phyloP scores from a whole-genome alignment of 2,329 filamentous ascomycete species.

The Dendryphion nanum region DNA sequence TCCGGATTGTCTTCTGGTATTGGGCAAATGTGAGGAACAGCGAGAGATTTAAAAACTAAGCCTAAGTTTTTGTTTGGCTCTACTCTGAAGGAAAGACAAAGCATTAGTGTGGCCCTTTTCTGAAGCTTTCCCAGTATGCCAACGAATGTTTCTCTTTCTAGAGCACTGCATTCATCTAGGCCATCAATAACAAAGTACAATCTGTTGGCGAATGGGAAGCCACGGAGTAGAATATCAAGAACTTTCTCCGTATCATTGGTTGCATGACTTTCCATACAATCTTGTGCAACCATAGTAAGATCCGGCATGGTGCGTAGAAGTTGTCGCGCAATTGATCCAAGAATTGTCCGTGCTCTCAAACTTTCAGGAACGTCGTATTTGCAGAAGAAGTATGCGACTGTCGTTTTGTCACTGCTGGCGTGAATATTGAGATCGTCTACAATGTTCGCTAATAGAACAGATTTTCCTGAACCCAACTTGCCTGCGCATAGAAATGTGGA shows the following conservation, averaged over 20 bases:
- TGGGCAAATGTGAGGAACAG: conserved; percentile 4
- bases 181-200: conserved; percentile 37
- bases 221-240: conserved; percentile 16
- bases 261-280: too few relatives aligned
- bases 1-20: conserved; percentile 22
- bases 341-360: conserved; percentile 19
- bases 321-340: conserved; percentile 35
- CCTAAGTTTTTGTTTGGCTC: conserved; percentile 15
- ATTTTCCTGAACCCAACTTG: conserved; percentile 48
- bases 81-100: conserved; percentile 24
- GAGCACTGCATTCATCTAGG: conserved; percentile 30
- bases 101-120: conserved; percentile 10
- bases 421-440: conserved; percentile 27
- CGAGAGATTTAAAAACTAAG: conserved; percentile 3
- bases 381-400: conserved; percentile 29
- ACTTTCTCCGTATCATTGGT: conserved; percentile 10
- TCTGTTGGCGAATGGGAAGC: conserved; percentile 12
- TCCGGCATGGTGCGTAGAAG: conserved; percentile 29
- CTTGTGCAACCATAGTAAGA: conserved; percentile 8
- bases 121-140: conserved; percentile 21
- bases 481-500: conserved; percentile 38
- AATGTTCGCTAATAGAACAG: conserved; percentile 47
- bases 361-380: conserved; percentile 21
- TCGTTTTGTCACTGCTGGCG: background rate
- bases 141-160: conserved; percentile 12